Evolutionary conservation across 2,329 filamentous ascomycete genomes (phyloP), one percentile per base, ranked within the genome.

Genomic region (Pseudocercospora fuligena): DNA sequence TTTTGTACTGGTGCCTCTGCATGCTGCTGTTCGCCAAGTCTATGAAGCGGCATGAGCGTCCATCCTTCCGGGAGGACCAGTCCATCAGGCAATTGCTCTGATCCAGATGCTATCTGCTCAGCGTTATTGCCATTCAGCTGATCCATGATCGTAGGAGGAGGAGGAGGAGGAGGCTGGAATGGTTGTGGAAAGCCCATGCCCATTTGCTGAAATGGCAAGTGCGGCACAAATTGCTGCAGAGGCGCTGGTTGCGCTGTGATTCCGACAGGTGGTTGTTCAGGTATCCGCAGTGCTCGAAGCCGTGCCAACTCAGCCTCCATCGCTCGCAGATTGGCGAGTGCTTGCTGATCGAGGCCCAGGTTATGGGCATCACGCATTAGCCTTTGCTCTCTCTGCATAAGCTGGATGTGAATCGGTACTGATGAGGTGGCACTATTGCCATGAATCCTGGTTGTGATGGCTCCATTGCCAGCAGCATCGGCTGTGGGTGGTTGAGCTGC

Each of bases 251-350:
- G 59, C 21, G 59, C 21, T 19, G 46, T 51, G 19, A 61, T 40
- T 16, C 68, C 70, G 27, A 69, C 56, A 53, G 71, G 66, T 29
- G 61, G 72, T 25, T 73, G 71, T 16, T 60, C 63, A 11, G 70
- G 72, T n/a, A 74, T 59, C 11, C 74, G 69, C 21, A 72, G 63
- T 14, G 73, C 83, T 25, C 90, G 88, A 62, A 94, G 81, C 66
- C 90, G 86, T 36, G 86, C 82, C 59, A 95, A 78, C 76, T 95
- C 92, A 21, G 81, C 80, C 67, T 91, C 86, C 67, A 95, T 82
- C 16, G 88, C 80, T 61, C 89, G 86, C n/a, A 93, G 81, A n/a
- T 87, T 80, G 57, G 88, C 85, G 4, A 94, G 76, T 75, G 95
- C 91, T 36, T 89, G 86, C 60, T 91, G 86, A 16, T 88, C 87